Evolutionary conservation across 768 basidiomycete genomes (phyloP).

Genomic region (Daedalea quercina): DNA sequence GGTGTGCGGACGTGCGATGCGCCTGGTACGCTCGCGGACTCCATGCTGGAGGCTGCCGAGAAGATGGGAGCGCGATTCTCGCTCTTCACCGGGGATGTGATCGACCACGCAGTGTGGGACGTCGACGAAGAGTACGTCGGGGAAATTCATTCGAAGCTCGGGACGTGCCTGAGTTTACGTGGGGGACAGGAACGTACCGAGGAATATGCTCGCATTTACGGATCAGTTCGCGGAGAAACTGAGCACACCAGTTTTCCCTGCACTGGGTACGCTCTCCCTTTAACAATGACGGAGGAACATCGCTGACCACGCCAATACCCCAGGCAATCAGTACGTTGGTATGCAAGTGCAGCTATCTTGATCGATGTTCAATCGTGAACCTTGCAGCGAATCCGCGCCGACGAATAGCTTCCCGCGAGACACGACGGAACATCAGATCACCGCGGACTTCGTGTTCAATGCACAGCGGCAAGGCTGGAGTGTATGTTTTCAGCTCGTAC

Average conservation of each 20-base stretch:
- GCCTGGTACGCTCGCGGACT: conserved; percentile 39
- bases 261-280: conserved; percentile 32
- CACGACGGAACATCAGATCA: conserved; percentile 29
- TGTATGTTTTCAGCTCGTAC: conserved; percentile 23
- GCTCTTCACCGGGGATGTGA: conserved; percentile 61
- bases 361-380: neutral
- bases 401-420: conserved; percentile 51
- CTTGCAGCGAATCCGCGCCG: conserved; percentile 46
- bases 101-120: conserved; percentile 51
- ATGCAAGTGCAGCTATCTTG: neutral
- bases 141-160: no score
- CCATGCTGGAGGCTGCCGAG: conserved; percentile 41
- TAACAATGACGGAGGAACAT: neutral
- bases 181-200: conserved; percentile 33
- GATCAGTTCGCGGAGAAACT: conserved; percentile 36
- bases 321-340: conserved; percentile 37
- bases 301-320: neutral
- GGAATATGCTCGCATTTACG: conserved; percentile 40
- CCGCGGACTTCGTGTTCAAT: conserved; percentile 52
- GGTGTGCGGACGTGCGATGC: conserved; percentile 49
- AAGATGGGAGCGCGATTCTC: conserved; percentile 33
- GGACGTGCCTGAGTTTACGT: no score
- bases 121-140: conserved; percentile 37
- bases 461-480: conserved; percentile 42
- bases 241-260: conserved; percentile 38